Evolutionary conservation across 345 rosid species (phyloP), one percentile per base, ranked within the genome.

Genomic region (Salix purpurea): DNA sequence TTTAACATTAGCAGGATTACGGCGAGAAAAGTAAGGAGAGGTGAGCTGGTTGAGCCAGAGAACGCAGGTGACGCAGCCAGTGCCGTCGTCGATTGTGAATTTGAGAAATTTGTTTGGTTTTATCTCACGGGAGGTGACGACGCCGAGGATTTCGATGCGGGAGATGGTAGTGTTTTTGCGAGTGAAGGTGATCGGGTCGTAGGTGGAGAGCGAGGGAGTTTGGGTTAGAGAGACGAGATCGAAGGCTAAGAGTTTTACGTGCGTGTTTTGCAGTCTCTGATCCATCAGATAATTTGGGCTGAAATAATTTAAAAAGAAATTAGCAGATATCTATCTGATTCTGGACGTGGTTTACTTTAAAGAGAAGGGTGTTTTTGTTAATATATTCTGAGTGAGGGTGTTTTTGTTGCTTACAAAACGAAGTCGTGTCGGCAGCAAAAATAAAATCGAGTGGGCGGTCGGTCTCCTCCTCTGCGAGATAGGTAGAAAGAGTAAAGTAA

Each of bases 31-130:
- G 80, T 86, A 88, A 19, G 88, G 83, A 46, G 93, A 91, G 5
- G 80, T 74, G 75, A 86, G 81, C 0, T 90, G 95, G 89, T 94
- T 94, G 73, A 92, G 97, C 97, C 97, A 92, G 77, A 94, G 79
- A 77, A 94, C 1, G 85, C 98, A 92, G 73, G 81, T 78, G 81
- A 89, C 74, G 78, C 84, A 85, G 39, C 89, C 92, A 21, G 95
- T 92, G 75, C 95, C 91, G 52, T 71, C 80, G 70, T 66, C 76
- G 36, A 76, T 46, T 0, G 74, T 54, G 81, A 94, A 94, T 76
- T 87, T 92, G 77, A 92, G 87, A 86, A 90, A 94, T 73, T 83
- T 88, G 78, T 30, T 40, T 32, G 87, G 90, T 56, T 88, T 89
- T 76, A 66, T 65, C 54, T 90, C 93, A 37, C 89, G 86, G 68